Conservation (phyloP, 108 stramenopile genomes). For the Nannochloropsis salina region DNA sequence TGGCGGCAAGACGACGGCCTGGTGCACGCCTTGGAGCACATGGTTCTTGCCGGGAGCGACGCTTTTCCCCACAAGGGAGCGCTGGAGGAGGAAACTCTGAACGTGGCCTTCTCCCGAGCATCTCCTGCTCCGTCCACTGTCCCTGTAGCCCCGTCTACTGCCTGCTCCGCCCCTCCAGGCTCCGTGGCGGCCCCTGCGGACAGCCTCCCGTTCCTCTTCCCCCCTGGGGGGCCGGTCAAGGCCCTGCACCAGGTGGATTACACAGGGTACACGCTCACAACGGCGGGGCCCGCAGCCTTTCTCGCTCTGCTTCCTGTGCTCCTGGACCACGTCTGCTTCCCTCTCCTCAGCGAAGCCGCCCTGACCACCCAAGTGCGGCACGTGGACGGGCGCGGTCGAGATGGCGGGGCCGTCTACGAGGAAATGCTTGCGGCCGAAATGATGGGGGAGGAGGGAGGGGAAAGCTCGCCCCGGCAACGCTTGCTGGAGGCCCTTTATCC, state of each 20-base stretch:
- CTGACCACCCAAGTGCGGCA: background rate
- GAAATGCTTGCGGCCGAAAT: background rate
- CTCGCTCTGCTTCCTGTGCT: background rate
- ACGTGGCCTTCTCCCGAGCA: background rate
- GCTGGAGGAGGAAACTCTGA: background rate
- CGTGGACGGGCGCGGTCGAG: background rate
- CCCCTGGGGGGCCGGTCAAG: background rate
- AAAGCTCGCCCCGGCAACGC: background rate
- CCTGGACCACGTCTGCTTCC: background rate
- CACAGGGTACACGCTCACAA: background rate
- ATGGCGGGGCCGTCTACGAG: background rate
- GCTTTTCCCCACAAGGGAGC: background rate
- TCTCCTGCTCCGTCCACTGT: background rate
- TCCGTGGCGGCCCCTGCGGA: background rate
- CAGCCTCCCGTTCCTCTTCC: conserved; percentile 6
- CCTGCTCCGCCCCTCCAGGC: background rate
- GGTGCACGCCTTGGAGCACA: background rate
- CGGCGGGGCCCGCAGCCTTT: background rate
- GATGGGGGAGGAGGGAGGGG: background rate
- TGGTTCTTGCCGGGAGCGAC: background rate
- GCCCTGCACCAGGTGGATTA: background rate
- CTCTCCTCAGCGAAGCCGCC: background rate
- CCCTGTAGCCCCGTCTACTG: background rate
- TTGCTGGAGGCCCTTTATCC: background rate
- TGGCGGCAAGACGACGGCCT: conserved; percentile 8